Conservation (phyloP, 352 stramenopile species). For the Phytophthora foliorum region DNA sequence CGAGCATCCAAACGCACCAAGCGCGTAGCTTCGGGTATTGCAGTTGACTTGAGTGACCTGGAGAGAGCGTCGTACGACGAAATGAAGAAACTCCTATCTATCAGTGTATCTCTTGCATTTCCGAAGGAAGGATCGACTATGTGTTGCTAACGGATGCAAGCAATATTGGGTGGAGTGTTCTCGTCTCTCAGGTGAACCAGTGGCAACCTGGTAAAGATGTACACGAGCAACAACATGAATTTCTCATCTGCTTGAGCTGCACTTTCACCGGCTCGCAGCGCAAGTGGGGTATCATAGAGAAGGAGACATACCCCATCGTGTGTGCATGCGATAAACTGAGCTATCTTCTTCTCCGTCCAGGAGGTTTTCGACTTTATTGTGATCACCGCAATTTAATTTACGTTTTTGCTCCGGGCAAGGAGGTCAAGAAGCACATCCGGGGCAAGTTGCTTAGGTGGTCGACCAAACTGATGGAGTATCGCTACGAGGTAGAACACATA, state of each 20-base stretch:
- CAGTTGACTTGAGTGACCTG: neutral
- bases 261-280: constrained; percentile 5
- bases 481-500: constrained; percentile 19
- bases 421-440: constrained; percentile 14
- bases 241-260: constrained; percentile 3
- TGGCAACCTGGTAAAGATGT: constrained; percentile 2
- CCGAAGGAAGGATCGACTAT: neutral
- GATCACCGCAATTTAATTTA: constrained; percentile 9
- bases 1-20: neutral
- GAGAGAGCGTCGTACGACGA: neutral
- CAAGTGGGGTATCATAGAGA: constrained; percentile 18
- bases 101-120: neutral
- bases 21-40: neutral
- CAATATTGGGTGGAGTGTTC: neutral
- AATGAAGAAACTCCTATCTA: neutral
- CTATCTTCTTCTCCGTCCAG: neutral
- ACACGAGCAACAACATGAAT: constrained; percentile 7
- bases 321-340: constrained; percentile 11
- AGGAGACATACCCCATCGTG: constrained; percentile 13
- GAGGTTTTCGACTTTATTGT: constrained; percentile 2
- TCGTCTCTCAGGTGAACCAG: neutral
- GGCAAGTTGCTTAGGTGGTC: constrained; percentile 7
- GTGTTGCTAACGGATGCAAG: constrained; percentile 4
- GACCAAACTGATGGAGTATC: constrained; percentile 11
- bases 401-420: constrained; percentile 10